These are phyloP conservation scores for Daldinia eschscholtzii DNA, from an alignment of 2,329 filamentous ascomycete genomes.

Conservation along the genomic window DNA sequence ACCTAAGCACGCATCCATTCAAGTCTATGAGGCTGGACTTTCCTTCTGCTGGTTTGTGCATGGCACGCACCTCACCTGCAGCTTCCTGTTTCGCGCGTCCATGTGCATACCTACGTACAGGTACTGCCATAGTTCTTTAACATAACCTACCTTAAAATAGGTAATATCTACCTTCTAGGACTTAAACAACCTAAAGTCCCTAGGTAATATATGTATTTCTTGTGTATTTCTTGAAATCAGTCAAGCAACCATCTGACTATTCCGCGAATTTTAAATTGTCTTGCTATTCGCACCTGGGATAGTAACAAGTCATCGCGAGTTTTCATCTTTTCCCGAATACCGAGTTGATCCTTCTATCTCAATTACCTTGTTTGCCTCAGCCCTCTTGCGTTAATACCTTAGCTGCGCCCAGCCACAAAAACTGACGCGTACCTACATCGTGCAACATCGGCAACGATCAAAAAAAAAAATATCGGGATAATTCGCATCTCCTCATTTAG, in stretches of 20 bases:
- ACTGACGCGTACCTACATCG: conserved; percentile 48
- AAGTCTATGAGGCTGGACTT: conserved; percentile 33
- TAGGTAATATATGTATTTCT: neutral
- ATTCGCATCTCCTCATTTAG: conserved; percentile 14
- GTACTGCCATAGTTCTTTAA: neutral
- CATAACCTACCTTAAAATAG: no score
- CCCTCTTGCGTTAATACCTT: conserved; percentile 11
- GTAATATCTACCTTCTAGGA: neutral
- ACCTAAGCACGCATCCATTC: neutral
- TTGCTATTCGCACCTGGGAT: conserved; percentile 24
- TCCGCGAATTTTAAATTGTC: conserved; percentile 1
- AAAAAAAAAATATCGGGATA: conserved; percentile 42
- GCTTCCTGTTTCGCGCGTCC: conserved; percentile 37
- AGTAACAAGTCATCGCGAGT: conserved; percentile 14
- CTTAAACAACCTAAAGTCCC: conserved; percentile 10
- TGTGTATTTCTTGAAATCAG: neutral
- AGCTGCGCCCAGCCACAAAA: conserved; percentile 47
- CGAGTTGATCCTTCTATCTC: conserved; percentile 4
- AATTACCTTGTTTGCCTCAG: conserved; percentile 32
- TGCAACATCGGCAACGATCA: conserved; percentile 44
- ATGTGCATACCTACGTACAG: conserved; percentile 11
- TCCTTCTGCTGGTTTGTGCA: conserved; percentile 38
- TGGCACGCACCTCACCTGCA: conserved; percentile 35
- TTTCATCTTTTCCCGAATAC: conserved; percentile 12
- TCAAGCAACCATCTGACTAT: conserved; percentile 20